These are phyloP conservation scores for Cladophialophora exuberans DNA, from an alignment of 2,329 filamentous ascomycete genomes.

Conservation along the genomic window DNA sequence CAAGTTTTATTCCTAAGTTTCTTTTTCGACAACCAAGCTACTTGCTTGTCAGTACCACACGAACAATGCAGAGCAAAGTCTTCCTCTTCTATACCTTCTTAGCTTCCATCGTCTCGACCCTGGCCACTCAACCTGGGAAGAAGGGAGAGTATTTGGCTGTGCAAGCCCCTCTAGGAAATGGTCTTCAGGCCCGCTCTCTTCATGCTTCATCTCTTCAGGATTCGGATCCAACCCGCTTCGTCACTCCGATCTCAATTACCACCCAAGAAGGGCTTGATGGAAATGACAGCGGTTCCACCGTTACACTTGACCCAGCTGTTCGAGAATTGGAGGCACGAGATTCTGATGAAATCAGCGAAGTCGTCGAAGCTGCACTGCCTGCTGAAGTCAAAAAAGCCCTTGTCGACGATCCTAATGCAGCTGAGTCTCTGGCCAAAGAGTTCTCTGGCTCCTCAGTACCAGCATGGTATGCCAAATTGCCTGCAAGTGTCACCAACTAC, in stretches of 20 bases:
- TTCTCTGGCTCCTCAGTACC: slow-evolving; percentile 13
- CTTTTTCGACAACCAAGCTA: not conserved
- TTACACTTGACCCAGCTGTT: too few species aligned
- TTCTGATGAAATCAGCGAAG: slow-evolving; percentile 1
- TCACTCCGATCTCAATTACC: too few species aligned
- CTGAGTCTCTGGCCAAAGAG: slow-evolving; percentile 13
- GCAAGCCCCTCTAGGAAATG: too few species aligned
- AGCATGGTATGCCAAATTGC: slow-evolving; percentile 12
- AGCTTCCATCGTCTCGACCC: slow-evolving; percentile 5
- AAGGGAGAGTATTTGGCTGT: too few species aligned
- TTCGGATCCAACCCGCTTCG: not conserved
- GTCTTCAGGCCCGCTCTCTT: too few species aligned
- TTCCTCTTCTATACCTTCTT: slow-evolving; percentile 14
- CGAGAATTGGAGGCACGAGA: not conserved
- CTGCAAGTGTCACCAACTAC: slow-evolving; percentile 18
- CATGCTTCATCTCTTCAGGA: not conserved
- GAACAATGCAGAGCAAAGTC: slow-evolving; percentile 20
- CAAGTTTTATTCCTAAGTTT: not conserved
- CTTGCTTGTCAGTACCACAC: not conserved
- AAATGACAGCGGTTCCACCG: too few species aligned
- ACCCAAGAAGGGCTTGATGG: too few species aligned
- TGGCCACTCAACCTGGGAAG: not conserved
- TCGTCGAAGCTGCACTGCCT: slow-evolving; percentile 11
- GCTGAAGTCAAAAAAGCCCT: slow-evolving; percentile 10
- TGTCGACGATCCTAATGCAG: slow-evolving; percentile 17